Evolutionary conservation across 805 yeast species (phyloP), one percentile per base, ranked within the genome.

Genomic region (Barnettozyma sp.): DNA sequence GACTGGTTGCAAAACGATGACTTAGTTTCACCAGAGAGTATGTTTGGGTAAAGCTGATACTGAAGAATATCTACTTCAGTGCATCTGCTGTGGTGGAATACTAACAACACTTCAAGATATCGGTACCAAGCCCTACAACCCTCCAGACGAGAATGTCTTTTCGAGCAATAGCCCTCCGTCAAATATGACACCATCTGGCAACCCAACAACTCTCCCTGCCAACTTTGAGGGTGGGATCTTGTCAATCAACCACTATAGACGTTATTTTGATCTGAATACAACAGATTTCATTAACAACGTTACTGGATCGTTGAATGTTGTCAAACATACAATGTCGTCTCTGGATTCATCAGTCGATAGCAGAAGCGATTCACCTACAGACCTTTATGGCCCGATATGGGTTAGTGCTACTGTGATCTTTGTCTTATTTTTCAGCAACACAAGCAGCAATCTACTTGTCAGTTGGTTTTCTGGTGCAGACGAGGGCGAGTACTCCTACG

Each of bases 321-420:
- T 25, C 27, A 27, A 27, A 21, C 19, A 27, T 11, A 16, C 22
- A 6, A 12, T 14, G 9, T n/a, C n/a, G n/a, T 8, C 22, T 7
- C 4, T 21, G n/a, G 19, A 3, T 10, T 14, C 30, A 18, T 10
- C 21, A 2, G 14, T 12, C 5, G 30, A 27, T 8, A 18, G 14
- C 8, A 13, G 21, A 17, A 21, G 21, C 6, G 30, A 27, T 27
- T 7, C 18, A 14, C 22, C 30, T 27, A 18, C 30, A 13, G 97
- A 88, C 50, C 60, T 88, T 35, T 90, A 86, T 56, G 96, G 96
- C 1, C 82, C 94, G 7, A 64, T 86, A 14, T 88, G 97, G 97
- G 77, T 88, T 29, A 82, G 90, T 10, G 86, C 87, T 1, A 81
- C 95, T 0, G 73, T 85, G 33, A 75, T 84, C 1, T 74, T 83